Conservation (phyloP, 2,329 filamentous ascomycete genomes). For the Cladophialophora bantiana region DNA sequence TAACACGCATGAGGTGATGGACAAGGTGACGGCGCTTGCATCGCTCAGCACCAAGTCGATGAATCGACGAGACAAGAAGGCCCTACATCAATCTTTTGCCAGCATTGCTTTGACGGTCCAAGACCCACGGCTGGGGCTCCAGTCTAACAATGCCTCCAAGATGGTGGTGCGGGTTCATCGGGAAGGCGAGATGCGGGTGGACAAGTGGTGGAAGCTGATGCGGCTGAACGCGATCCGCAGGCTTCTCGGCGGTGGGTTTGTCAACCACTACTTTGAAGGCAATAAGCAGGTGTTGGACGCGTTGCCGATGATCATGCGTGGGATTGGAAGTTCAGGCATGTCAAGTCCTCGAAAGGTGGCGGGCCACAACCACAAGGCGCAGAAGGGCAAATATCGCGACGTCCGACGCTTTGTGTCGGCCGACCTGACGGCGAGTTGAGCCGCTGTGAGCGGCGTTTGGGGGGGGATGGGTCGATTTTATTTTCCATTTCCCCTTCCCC, state of each 20-base stretch:
- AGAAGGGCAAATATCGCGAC: constrained; percentile 36
- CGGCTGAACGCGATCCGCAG: constrained; percentile 67
- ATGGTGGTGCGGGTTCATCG: constrained; percentile 67
- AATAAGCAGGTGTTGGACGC: constrained; percentile 68
- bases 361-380: constrained; percentile 24
- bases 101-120: constrained; percentile 72
- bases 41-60: constrained; percentile 67
- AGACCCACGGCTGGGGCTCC: constrained; percentile 70
- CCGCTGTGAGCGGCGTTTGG: not conserved
- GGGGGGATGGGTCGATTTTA: not conserved
- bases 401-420: constrained; percentile 35
- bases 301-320: constrained; percentile 57
- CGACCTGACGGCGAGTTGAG: constrained; percentile 13
- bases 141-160: constrained; percentile 69
- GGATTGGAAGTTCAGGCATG: constrained; percentile 32
- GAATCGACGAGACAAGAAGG: constrained; percentile 71
- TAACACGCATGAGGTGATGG: constrained; percentile 66
- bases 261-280: constrained; percentile 66
- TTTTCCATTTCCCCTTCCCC: constrained; percentile 9
- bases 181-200: constrained; percentile 67
- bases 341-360: constrained; percentile 37
- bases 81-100: constrained; percentile 69
- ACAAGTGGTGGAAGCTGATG: constrained; percentile 77
- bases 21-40: constrained; percentile 66
- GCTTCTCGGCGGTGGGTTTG: constrained; percentile 67